phyloP scores from a whole-genome alignment of 1,284 basidiomycete genomes.

The Trametes pubescens region DNA sequence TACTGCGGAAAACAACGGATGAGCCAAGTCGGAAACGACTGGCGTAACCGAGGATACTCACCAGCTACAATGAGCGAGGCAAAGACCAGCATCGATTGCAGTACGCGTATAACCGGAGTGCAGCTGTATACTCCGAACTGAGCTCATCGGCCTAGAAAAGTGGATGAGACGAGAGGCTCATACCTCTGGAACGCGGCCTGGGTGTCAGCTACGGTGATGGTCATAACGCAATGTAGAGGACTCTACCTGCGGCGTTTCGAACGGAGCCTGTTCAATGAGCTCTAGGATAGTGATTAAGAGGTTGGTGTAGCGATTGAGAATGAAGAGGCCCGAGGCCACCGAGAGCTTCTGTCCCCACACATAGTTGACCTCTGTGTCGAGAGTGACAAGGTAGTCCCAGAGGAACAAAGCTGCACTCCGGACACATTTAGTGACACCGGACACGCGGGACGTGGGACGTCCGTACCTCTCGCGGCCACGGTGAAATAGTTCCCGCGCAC shows the following conservation, averaged over 20 bases:
- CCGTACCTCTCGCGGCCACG: not conserved
- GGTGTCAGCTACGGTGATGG: not conserved
- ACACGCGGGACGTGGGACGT: not conserved
- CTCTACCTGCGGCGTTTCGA: slow-evolving; percentile 20
- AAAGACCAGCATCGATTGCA: slow-evolving; percentile 16
- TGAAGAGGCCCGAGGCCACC: slow-evolving; percentile 22
- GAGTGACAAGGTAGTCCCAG: slow-evolving; percentile 27
- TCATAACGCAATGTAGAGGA: not conserved
- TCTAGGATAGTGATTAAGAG: slow-evolving; percentile 24
- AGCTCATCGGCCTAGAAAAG: too few species aligned
- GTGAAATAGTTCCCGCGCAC: not conserved
- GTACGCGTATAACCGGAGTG: slow-evolving; percentile 18
- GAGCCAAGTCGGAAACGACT: not conserved
- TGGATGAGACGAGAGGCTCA: not conserved
- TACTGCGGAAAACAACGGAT: not conserved
- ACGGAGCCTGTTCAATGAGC: slow-evolving; percentile 22
- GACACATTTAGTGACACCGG: too few species aligned
- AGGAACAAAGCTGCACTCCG: slow-evolving; percentile 14
- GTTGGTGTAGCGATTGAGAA: slow-evolving; percentile 29
- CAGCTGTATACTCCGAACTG: slow-evolving; percentile 10
- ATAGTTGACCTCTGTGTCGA: slow-evolving; percentile 26
- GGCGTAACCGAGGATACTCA: not conserved
- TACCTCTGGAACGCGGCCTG: not conserved
- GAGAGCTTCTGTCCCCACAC: slow-evolving; percentile 24
- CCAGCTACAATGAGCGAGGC: slow-evolving; percentile 14